A percentile compares a stretch with the other conserved stretches of the same genome.
phyloP scores from a whole-genome alignment of 768 basidiomycete species.

The Inosperma sp. region DNA sequence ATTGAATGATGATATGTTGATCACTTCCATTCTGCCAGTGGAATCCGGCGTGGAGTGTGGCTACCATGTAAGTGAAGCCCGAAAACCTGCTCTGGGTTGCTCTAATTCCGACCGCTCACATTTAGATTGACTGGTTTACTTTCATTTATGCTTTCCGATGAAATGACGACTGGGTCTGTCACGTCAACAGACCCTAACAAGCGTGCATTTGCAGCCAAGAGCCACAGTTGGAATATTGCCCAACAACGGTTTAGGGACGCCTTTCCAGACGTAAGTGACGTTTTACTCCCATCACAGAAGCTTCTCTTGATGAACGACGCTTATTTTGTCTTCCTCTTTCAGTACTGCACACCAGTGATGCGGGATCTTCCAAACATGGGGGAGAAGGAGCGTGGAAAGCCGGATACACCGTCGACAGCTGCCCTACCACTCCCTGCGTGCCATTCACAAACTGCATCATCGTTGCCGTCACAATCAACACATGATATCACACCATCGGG shows the following conservation, averaged over 20 bases:
- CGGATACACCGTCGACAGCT: conserved; percentile 24
- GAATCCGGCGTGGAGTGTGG: conserved; percentile 95
- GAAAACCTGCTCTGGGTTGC: background rate
- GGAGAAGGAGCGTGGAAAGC: conserved; percentile 61
- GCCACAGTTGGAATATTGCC: conserved; percentile 81
- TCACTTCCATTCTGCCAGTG: conserved; percentile 45
- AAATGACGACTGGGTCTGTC: conserved; percentile 94
- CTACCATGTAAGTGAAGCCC: conserved; percentile 75
- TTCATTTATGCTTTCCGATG: conserved; percentile 93
- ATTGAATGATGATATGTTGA: conserved; percentile 1
- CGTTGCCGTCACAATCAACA: conserved; percentile 9
- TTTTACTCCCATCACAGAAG: too few species aligned
- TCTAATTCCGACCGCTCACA: background rate
- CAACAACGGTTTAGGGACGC: conserved; percentile 81
- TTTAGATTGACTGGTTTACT: conserved; percentile 86
- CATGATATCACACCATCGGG: conserved; percentile 9
- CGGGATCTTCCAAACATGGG: conserved; percentile 93
- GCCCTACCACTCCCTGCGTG: conserved; percentile 13
- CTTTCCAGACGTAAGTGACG: conserved; percentile 83
- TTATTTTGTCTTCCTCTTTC: conserved; percentile 9
- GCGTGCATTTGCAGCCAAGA: conserved; percentile 65
- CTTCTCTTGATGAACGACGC: conserved; percentile 14
- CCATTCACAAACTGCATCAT: conserved; percentile 9
- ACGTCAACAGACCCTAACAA: conserved; percentile 78
- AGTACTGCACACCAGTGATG: conserved; percentile 68